These are phyloP conservation scores for Mortierella sp. DNA, from an alignment of 371 early-diverging fungal genomes.

Conservation along the genomic window DNA sequence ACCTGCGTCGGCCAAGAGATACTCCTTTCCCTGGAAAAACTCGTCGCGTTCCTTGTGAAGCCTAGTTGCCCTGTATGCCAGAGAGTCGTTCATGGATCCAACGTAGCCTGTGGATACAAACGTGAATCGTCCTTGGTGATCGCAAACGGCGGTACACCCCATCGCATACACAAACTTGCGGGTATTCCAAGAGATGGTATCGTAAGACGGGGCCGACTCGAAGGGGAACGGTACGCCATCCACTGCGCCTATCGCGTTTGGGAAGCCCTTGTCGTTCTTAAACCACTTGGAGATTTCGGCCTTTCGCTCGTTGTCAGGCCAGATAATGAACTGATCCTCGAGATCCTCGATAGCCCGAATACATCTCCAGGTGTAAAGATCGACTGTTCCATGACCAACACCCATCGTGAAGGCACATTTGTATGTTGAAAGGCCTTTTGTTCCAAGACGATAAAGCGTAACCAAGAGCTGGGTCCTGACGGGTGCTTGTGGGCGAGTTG, in stretches of 20 bases:
- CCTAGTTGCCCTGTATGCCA: neutral
- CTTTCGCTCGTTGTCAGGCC: conserved; percentile 17
- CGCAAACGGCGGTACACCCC: conserved; percentile 21
- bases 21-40: conserved; percentile 1
- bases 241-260: conserved; percentile 22
- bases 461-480: neutral
- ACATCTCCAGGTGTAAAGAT: conserved; percentile 16
- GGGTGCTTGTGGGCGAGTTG: neutral
- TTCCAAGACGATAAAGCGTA: conserved; percentile 8
- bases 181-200: conserved; percentile 7
- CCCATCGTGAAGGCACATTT: conserved; percentile 7
- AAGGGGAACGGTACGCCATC: conserved; percentile 20
- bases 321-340: neutral
- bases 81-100: conserved; percentile 13
- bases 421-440: neutral
- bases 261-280: conserved; percentile 8
- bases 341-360: conserved; percentile 18
- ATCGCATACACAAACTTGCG: conserved; percentile 13
- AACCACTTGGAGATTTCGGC: conserved; percentile 13
- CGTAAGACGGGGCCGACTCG: neutral
- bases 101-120: conserved; percentile 12
- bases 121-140: conserved; percentile 20
- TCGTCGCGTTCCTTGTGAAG: neutral
- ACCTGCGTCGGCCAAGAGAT: conserved; percentile 13
- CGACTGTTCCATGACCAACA: neutral